These are phyloP conservation scores for Chrysanthemum seticuspe DNA, from an alignment of 129 eudicot species.

Conservation along the genomic window DNA sequence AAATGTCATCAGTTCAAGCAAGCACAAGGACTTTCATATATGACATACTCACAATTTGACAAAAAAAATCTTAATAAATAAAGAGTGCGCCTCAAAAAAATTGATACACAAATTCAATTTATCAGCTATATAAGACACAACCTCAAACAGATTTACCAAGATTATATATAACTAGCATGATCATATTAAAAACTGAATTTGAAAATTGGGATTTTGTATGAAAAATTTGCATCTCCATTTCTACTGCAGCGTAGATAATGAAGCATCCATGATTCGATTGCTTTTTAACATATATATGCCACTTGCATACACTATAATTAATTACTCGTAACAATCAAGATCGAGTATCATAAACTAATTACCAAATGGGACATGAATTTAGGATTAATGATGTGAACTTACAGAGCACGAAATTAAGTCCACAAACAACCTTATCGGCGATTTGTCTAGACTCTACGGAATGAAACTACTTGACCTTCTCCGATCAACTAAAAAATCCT, in stretches of 20 bases:
- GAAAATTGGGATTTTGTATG: not conserved
- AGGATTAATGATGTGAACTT: not conserved
- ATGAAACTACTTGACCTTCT: not conserved
- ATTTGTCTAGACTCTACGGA: not conserved
- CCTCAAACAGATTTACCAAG: not conserved
- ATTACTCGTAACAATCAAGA: not conserved
- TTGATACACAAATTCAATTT: not conserved
- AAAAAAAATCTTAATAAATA: not conserved
- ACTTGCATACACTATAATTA: not conserved
- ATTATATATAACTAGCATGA: not conserved
- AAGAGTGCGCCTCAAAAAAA: not conserved
- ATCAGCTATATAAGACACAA: not conserved
- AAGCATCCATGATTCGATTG: not conserved
- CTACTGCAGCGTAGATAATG: not conserved
- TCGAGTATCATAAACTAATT: not conserved
- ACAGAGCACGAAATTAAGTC: not conserved
- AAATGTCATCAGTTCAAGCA: too few species aligned
- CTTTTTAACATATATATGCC: not conserved
- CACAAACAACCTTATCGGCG: not conserved
- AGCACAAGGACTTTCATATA: not conserved
- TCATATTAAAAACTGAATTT: not conserved
- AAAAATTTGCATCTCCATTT: not conserved
- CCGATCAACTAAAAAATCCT: not conserved
- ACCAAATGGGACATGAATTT: not conserved
- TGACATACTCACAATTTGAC: too few species aligned